Conservation (phyloP, 2,329 filamentous ascomycete genomes). For the Phyllosticta citriasiana region DNA sequence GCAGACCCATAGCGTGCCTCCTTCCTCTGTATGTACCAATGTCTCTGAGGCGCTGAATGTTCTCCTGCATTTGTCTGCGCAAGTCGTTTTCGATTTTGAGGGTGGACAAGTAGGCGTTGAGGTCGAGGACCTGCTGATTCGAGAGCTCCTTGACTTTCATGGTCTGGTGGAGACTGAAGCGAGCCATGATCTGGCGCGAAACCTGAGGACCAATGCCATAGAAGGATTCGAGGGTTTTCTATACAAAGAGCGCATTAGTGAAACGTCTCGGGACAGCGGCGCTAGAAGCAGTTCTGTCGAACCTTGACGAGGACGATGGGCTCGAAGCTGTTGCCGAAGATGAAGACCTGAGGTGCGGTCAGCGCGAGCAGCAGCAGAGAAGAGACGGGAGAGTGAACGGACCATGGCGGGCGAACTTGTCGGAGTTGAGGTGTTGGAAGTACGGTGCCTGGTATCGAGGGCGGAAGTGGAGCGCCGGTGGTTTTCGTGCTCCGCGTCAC, state of each 20-base stretch:
- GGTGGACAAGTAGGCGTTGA: constrained; percentile 75
- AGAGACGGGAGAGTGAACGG: neutral
- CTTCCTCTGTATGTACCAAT: constrained; percentile 85
- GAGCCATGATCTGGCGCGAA: constrained; percentile 70
- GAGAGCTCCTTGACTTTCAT: constrained; percentile 67
- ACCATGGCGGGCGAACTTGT: neutral
- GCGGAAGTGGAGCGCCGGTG: neutral
- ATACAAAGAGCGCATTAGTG: constrained; percentile 5
- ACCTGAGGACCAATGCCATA: constrained; percentile 69
- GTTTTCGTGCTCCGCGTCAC: constrained; percentile 3
- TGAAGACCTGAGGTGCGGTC: constrained; percentile 54
- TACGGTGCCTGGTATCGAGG: neutral
- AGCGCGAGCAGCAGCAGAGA: neutral
- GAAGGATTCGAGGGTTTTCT: constrained; percentile 72
- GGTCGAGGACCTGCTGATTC: constrained; percentile 65
- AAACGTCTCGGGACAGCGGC: neutral
- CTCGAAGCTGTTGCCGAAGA: constrained; percentile 77
- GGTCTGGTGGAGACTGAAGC: constrained; percentile 76
- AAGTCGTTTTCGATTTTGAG: constrained; percentile 95
- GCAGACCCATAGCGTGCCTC: constrained; percentile 85
- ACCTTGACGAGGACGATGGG: constrained; percentile 78
- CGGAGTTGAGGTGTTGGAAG: neutral
- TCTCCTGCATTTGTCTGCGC: constrained; percentile 64
- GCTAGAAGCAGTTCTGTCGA: constrained; percentile 23
- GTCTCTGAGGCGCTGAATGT: constrained; percentile 77